Percentiles rank a stretch among this genome's conserved stretches.
Evolutionary conservation across 495 filamentous ascomycete genomes (phyloP).

Genomic region (Mytilinidion resinicola): DNA sequence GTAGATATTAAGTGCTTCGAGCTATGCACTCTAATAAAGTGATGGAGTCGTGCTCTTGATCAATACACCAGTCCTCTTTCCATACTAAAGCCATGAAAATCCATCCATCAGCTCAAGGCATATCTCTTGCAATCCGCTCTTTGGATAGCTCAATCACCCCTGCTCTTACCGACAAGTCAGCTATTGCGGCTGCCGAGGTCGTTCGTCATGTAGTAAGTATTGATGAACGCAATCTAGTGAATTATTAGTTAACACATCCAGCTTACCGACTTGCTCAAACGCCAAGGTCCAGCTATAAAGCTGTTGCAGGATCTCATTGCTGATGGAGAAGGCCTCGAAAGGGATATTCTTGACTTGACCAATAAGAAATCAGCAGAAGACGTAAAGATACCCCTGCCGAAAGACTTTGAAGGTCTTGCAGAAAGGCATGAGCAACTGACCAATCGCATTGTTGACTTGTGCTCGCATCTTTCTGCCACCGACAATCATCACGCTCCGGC

Average conservation of each 20-base stretch:
- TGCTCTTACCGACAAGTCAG: neutral
- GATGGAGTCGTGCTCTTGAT: too few species aligned
- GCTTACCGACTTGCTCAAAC: constrained; percentile 2
- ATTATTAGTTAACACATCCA: too few species aligned
- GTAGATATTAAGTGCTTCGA: too few species aligned
- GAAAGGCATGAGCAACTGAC: neutral
- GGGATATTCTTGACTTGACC: neutral
- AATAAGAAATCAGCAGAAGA: neutral
- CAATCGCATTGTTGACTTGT: neutral
- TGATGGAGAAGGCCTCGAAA: neutral
- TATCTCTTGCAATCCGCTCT: neutral
- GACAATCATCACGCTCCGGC: neutral
- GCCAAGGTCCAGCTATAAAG: neutral
- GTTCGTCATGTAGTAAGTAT: neutral
- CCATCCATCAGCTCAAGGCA: neutral
- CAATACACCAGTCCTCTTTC: too few species aligned
- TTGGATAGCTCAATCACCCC: neutral
- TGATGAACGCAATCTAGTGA: too few species aligned
- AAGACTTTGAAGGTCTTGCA: neutral
- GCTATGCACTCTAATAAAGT: too few species aligned
- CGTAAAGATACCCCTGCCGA: neutral
- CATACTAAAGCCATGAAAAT: neutral
- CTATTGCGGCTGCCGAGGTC: neutral
- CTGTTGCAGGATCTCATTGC: neutral
- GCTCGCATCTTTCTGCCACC: neutral